These are phyloP conservation scores for Thalia dealbata DNA, from an alignment of 176 grass and related monocot genomes.

Conservation along the genomic window DNA sequence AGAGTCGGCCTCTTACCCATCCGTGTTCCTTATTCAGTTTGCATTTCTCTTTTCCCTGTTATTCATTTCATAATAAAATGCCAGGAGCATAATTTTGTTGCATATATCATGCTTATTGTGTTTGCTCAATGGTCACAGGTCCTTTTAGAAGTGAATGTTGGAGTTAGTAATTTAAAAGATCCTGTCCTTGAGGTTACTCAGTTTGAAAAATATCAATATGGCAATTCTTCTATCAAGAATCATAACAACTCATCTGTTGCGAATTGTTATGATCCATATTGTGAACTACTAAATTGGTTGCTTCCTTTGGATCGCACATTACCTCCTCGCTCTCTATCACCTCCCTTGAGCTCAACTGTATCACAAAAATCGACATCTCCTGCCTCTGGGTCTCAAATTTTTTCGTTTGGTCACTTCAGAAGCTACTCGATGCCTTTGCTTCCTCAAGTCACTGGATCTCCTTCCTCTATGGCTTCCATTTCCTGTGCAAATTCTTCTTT, in stretches of 20 bases:
- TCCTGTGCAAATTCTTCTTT: slow-evolving; percentile 40
- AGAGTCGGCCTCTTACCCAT: neutral
- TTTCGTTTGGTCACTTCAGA: slow-evolving; percentile 71
- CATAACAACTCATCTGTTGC: slow-evolving; percentile 25
- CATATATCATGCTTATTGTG: slow-evolving; percentile 4
- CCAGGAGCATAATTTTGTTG: neutral
- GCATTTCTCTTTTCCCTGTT: neutral
- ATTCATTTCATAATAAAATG: neutral
- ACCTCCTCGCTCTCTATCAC: slow-evolving; percentile 50
- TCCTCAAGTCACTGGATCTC: slow-evolving; percentile 20
- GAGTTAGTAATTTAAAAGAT: slow-evolving; percentile 62
- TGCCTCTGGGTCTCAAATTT: slow-evolving; percentile 65
- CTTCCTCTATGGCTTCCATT: slow-evolving; percentile 21
- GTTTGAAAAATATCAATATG: slow-evolving; percentile 64
- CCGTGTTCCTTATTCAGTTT: neutral
- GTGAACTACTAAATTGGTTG: slow-evolving; percentile 82
- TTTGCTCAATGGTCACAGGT: slow-evolving; percentile 93
- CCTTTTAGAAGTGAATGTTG: slow-evolving; percentile 87
- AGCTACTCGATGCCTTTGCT: slow-evolving; percentile 85
- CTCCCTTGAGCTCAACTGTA: slow-evolving; percentile 57
- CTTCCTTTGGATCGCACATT: slow-evolving; percentile 82
- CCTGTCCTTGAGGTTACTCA: slow-evolving; percentile 92
- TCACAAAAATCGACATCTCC: slow-evolving; percentile 72
- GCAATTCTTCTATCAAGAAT: slow-evolving; percentile 36
- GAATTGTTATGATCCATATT: slow-evolving; percentile 52